Evolutionary conservation across 2,329 filamentous ascomycete species (phyloP), one percentile per base, ranked within the genome.

Genomic region (Atkinsonella texensis): DNA sequence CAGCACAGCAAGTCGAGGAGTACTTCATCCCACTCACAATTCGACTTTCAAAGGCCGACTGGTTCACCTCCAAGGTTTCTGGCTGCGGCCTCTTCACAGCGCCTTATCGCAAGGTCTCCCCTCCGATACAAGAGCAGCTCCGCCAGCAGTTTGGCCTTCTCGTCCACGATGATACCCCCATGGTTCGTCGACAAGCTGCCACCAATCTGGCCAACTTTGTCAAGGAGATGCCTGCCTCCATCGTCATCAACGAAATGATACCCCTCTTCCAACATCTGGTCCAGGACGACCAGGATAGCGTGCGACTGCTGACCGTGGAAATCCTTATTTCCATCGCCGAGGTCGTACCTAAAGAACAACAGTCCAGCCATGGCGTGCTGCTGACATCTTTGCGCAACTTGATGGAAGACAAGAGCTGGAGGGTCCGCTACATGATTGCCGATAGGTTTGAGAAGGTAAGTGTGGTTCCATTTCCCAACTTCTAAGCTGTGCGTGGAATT

Each of bases 371-470:
- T 64, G 93, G 91, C 50, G 89, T 97, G 52, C 74, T 98, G 53
- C 76, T 98, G 63, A 91, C 88, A 48, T 89, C 91, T 45, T 74
- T 98, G 63, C 85, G 93, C 62, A 95, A 82, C 71, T 72, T 98
- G 64, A 97, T 98, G 71, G 93, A 96, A 64, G 93, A 98, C 69
- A 98, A 97, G 81, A 97, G 93, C 74, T 98, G 93, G 93, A 84
- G 93, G 64, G 93, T 98, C 54, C 83, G 93, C 67, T 98, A 97
- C 71, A 98, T 98, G 93, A 93, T 98, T 61, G 93, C 93, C 47
- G 93, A 98, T 70, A 83, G 89, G 66, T 98, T 96, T 65, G 93
- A 98, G 71, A 96, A 97, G 85, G 89, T 89, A 65, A 48, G 65
- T 49, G 50, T 28, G 38, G 1, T 20, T 12, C 3, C 12, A 33